Evolutionary conservation across 1,284 basidiomycete genomes (phyloP).

Genomic region (Apiotrichum mycotoxinovorans): DNA sequence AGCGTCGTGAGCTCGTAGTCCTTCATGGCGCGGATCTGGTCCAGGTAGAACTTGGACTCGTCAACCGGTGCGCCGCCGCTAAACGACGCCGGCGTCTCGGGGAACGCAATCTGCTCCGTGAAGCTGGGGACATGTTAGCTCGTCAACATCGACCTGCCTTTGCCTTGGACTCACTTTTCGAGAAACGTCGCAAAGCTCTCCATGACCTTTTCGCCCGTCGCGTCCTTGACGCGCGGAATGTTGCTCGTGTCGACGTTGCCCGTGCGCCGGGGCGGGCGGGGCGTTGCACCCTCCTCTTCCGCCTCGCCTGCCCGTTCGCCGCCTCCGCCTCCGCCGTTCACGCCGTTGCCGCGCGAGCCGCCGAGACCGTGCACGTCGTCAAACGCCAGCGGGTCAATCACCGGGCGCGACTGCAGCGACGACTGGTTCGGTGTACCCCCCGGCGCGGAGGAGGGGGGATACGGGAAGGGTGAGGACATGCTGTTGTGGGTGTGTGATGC

Average conservation of each 20-base stretch:
- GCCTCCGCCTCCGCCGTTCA: background rate
- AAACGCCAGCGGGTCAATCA: constrained; percentile 40
- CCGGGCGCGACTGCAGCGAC: constrained; percentile 29
- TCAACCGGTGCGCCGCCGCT: constrained; percentile 52
- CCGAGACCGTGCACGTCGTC: constrained; percentile 43
- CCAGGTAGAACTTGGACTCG: constrained; percentile 66
- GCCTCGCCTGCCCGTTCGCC: constrained; percentile 8
- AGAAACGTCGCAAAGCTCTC: constrained; percentile 88
- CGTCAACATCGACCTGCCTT: constrained; percentile 7
- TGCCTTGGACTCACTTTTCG: constrained; percentile 82
- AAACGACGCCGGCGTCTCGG: constrained; percentile 69
- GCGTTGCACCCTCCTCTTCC: constrained; percentile 5
- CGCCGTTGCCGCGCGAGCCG: constrained; percentile 24
- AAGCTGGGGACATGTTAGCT: constrained; percentile 56
- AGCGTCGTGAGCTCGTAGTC: constrained; percentile 91
- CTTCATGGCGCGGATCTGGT: constrained; percentile 88
- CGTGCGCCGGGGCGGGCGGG: background rate
- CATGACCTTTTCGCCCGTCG: constrained; percentile 86
- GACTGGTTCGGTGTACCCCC: constrained; percentile 31
- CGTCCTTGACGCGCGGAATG: constrained; percentile 81
- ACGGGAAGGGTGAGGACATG: constrained; percentile 39
- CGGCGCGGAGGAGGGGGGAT: constrained; percentile 37
- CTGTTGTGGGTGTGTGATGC: background rate
- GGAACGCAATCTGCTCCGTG: constrained; percentile 70
- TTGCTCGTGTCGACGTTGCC: constrained; percentile 54